Conservation (phyloP, 2,329 filamentous ascomycete genomes). For the Fonsecaea pedrosoi region DNA sequence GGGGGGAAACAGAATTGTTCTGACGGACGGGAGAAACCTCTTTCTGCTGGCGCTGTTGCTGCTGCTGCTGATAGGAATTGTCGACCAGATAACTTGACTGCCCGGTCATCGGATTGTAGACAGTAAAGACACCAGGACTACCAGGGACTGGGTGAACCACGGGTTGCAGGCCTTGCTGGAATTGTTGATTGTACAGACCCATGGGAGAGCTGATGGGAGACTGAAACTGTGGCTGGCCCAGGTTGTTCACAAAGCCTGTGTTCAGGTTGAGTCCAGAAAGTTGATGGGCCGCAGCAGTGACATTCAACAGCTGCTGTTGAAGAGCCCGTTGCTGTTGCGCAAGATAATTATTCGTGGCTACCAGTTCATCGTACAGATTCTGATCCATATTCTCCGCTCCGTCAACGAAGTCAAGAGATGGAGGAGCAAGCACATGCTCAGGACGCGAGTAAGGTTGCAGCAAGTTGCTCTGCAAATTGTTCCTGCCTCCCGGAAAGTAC, state of each 20-base stretch:
- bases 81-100: constrained; percentile 83
- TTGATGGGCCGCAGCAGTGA: constrained; percentile 83
- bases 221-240: constrained; percentile 60
- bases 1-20: constrained; percentile 41
- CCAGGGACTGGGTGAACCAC: constrained; percentile 67
- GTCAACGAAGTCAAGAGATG: constrained; percentile 75
- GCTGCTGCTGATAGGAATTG: constrained; percentile 63
- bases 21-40: constrained; percentile 40
- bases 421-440: constrained; percentile 88
- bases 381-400: constrained; percentile 81
- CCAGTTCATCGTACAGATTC: constrained; percentile 81
- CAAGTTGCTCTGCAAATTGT: constrained; percentile 51
- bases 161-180: constrained; percentile 70
- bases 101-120: constrained; percentile 85
- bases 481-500: constrained; percentile 57
- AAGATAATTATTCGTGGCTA: constrained; percentile 89
- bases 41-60: constrained; percentile 46
- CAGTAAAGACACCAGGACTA: constrained; percentile 78
- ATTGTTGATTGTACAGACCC: constrained; percentile 69
- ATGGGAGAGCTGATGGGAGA: constrained; percentile 61
- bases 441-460: constrained; percentile 72
- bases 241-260: constrained; percentile 45
- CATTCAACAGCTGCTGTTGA: constrained; percentile 86
- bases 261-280: constrained; percentile 78
- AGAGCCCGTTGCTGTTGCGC: constrained; percentile 94